Conservation (phyloP, 2,329 filamentous ascomycete species). For the Anisogramma anomala region DNA sequence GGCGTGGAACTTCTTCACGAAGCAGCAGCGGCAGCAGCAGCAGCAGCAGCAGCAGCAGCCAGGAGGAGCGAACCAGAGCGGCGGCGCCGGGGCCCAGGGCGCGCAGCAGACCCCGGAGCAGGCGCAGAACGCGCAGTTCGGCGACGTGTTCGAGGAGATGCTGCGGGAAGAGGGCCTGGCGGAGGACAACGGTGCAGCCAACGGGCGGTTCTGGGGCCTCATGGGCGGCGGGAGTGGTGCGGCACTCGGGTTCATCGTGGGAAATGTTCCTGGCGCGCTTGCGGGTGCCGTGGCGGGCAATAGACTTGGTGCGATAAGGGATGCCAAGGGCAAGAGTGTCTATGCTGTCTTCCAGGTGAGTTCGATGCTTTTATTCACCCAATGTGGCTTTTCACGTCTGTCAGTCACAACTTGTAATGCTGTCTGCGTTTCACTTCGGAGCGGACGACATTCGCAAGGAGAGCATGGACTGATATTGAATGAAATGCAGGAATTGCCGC, state of each 20-base stretch:
- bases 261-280: conserved; percentile 77
- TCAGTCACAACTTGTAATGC: no score
- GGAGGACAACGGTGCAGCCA: conserved; percentile 51
- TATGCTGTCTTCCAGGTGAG: conserved; percentile 69
- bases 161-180: conserved; percentile 75
- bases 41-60: no score
- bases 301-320: conserved; percentile 75
- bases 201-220: conserved; percentile 73
- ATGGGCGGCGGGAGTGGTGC: conserved; percentile 78
- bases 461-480: conserved; percentile 6
- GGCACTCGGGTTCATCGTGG: conserved; percentile 88
- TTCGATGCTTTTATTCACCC: conserved; percentile 2
- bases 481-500: conserved; percentile 57
- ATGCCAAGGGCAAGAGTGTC: conserved; percentile 88
- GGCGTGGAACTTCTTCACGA: conserved; percentile 55
- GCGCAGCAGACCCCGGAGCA: conserved; percentile 32
- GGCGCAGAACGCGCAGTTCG: conserved; percentile 70
- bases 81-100: conserved; percentile 19
- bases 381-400: no score
- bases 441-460: not conserved
- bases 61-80: conserved; percentile 24
- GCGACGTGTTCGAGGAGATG: conserved; percentile 84
- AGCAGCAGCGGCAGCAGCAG: conserved; percentile 15
- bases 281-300: conserved; percentile 91
- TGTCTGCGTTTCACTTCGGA: no score